phyloP scores from a whole-genome alignment of 805 yeast genomes.

The Pichia phayaonensis region DNA sequence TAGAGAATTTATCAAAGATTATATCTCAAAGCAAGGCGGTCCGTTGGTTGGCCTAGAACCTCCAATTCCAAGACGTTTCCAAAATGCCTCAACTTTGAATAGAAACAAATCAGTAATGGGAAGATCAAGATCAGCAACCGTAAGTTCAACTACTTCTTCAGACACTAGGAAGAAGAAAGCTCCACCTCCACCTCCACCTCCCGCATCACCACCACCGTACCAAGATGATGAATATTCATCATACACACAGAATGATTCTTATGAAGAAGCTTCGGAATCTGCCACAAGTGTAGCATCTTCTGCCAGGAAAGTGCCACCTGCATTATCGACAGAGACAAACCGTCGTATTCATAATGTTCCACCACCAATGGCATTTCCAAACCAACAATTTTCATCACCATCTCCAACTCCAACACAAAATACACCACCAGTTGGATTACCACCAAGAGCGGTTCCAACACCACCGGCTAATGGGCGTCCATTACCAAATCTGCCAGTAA shows the following conservation, averaged over 20 bases:
- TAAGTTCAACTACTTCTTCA: constrained; percentile 6
- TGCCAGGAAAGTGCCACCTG: constrained; percentile 5
- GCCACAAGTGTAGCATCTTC: background rate
- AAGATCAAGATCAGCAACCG: constrained; percentile 11
- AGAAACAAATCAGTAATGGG: background rate
- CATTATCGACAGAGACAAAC: background rate
- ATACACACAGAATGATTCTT: constrained; percentile 11
- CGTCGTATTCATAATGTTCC: constrained; percentile 13
- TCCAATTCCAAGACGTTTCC: constrained; percentile 64
- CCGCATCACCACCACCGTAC: constrained; percentile 15
- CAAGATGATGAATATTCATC: constrained; percentile 5
- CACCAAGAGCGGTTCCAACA: constrained; percentile 20
- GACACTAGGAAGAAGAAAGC: constrained; percentile 24
- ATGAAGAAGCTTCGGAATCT: constrained; percentile 11
- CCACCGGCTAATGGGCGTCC: constrained; percentile 18
- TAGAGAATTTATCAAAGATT: constrained; percentile 72
- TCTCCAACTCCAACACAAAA: background rate
- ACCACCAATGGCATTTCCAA: constrained; percentile 12
- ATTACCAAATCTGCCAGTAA: constrained; percentile 8
- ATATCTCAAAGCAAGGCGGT: constrained; percentile 66
- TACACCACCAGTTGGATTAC: constrained; percentile 14
- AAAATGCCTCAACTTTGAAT: constrained; percentile 15
- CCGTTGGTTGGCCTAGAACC: constrained; percentile 80
- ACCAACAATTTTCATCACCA: background rate
- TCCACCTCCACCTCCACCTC: constrained; percentile 35